phyloP scores from a whole-genome alignment of 2,329 filamentous ascomycete genomes.

The Sclerotinia borealis region DNA sequence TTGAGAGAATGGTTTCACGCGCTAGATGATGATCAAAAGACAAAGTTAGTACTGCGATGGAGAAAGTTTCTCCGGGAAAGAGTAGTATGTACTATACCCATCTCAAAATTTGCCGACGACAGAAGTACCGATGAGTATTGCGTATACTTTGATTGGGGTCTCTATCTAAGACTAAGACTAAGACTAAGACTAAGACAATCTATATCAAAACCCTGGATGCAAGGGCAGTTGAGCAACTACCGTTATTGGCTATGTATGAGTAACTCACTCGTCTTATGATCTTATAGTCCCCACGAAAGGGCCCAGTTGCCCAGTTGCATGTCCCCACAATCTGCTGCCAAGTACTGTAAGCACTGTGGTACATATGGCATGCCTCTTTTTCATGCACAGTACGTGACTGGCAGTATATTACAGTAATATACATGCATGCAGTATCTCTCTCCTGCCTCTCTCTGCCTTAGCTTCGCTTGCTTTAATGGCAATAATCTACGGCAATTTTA shows the following conservation, averaged over 20 bases:
- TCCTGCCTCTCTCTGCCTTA: not conserved
- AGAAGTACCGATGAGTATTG: too few relatives aligned
- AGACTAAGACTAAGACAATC: too few relatives aligned
- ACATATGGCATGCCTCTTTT: not conserved
- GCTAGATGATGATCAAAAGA: constrained; percentile 35
- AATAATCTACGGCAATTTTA: not conserved
- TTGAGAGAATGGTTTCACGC: constrained; percentile 42
- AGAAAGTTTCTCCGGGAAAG: not conserved
- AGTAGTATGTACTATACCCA: too few relatives aligned
- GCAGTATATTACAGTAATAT: too few relatives aligned
- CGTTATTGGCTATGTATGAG: not conserved
- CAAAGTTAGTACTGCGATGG: not conserved
- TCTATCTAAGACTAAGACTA: too few relatives aligned
- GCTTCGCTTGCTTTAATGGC: not conserved
- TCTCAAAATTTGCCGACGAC: too few relatives aligned
- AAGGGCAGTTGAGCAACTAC: not conserved
- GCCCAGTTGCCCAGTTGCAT: not conserved
- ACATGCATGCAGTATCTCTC: not conserved
- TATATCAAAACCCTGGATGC: not conserved
- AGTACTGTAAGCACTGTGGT: too few relatives aligned
- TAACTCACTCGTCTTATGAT: too few relatives aligned
- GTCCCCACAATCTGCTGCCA: not conserved
- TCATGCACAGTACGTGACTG: too few relatives aligned
- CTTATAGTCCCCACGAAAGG: not conserved
- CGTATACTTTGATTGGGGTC: too few relatives aligned